Evolutionary conservation across 371 early-diverging fungal species (phyloP), one percentile per base, ranked within the genome.

Genomic region (Actinomucor elegans): DNA sequence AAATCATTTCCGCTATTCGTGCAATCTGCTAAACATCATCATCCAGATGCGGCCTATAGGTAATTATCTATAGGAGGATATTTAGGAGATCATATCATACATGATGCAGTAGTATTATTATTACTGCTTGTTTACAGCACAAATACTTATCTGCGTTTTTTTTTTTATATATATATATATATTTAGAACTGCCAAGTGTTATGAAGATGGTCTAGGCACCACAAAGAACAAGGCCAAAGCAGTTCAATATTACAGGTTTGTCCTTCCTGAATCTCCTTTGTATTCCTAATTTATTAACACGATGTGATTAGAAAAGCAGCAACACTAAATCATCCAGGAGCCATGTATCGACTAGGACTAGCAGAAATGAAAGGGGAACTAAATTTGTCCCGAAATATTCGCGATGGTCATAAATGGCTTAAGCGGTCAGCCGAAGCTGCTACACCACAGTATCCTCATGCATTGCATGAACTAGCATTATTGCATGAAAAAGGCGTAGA

Each of bases 341-440:
- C 88, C 3, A 84, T 88, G 84, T 87, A 85, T 68, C 78, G 88
- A 45, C 51, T 90, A 11, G 90, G 88, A 10, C 67, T 84, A 18
- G 87, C 86, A 2, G 80, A 88, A 38, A 73, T 89, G 18, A 81
- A 80, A 43, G 92, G 93, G n/a, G 86, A 86, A 48, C 72, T 91
- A 6, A 81, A 79, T 2, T 64, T 83, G 21, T 59, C 75, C 17
- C 60, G 68, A 26, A 86, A 81, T 35, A 61, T 79, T 20, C 85
- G 89, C 17, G 88, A 92, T 64, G 91, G 86, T 15, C 81, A 87
- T 45, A 90, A 86, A 57, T 90, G 91, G 92, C 75, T 90, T 33
- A 87, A 86, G 59, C 66, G 88, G 40, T 78, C 91, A 2, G 77
- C 84, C 2, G 86, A 88, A 54, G 85, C 86, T 33, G 90, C 91